Conservation (phyloP, 768 basidiomycete species). For the Stropharia rugosoannulata region DNA sequence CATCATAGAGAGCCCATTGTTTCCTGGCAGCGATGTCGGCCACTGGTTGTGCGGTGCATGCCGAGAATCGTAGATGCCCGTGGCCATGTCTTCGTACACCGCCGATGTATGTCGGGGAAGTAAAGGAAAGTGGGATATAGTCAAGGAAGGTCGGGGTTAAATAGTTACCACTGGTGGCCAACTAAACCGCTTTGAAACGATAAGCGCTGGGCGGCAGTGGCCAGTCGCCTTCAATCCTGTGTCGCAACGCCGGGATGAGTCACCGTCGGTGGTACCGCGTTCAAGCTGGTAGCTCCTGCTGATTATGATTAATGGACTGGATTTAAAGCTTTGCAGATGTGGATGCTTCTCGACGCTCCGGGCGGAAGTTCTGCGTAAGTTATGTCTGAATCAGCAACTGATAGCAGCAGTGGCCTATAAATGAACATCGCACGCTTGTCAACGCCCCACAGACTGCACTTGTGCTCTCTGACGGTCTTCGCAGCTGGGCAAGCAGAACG, state of each 20-base stretch:
- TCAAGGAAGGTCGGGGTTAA: neutral
- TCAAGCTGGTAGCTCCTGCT: no score
- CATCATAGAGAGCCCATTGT: neutral
- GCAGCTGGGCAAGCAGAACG: no score
- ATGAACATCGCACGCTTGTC: slow-evolving; percentile 1
- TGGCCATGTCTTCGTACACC: neutral
- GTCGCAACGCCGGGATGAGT: no score
- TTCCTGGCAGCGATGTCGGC: neutral
- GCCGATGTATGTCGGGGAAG: neutral
- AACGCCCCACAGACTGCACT: neutral
- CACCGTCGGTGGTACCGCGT: no score
- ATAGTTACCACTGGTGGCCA: neutral
- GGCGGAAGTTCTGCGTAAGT: neutral
- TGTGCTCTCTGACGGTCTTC: neutral
- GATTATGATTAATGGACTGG: no score
- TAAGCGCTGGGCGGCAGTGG: no score
- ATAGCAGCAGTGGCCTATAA: neutral
- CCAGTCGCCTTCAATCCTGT: no score
- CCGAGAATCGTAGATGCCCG: neutral
- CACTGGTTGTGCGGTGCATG: neutral
- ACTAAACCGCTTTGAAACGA: no score
- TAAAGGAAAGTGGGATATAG: neutral
- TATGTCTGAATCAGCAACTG: neutral
- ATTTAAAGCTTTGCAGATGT: no score
- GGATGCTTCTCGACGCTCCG: neutral